Evolutionary conservation across 2,329 filamentous ascomycete genomes (phyloP).

Genomic region (Ophiocordyceps camponoti-saundersi): DNA sequence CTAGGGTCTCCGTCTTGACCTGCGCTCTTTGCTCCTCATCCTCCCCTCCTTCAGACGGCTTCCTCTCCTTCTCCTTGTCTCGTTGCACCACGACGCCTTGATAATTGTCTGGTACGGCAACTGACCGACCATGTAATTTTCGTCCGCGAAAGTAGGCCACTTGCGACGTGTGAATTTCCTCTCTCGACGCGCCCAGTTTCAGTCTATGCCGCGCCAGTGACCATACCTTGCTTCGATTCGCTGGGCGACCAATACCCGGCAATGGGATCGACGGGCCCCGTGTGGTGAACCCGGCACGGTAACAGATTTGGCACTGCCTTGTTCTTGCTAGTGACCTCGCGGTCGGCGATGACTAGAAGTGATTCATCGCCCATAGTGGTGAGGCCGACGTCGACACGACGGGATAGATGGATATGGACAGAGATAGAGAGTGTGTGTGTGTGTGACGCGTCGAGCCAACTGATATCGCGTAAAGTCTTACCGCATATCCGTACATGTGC

Average conservation of each 20-base stretch:
- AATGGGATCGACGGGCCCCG: constrained; percentile 49
- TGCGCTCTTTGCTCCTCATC: constrained; percentile 16
- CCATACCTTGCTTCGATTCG: constrained; percentile 21
- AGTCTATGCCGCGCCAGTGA: neutral
- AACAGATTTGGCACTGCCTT: constrained; percentile 52
- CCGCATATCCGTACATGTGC: neutral
- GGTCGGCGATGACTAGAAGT: constrained; percentile 22
- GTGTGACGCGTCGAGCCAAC: too few relatives aligned
- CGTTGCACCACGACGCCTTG: constrained; percentile 39
- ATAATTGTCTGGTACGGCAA: constrained; percentile 57
- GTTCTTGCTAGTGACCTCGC: constrained; percentile 2
- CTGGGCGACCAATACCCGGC: constrained; percentile 49
- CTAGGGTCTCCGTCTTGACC: constrained; percentile 37
- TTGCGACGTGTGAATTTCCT: constrained; percentile 10
- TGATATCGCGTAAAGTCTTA: too few relatives aligned
- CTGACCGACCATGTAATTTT: constrained; percentile 50
- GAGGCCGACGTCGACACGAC: too few relatives aligned
- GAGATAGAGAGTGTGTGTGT: too few relatives aligned
- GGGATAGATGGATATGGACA: too few relatives aligned
- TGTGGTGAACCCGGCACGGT: constrained; percentile 65
- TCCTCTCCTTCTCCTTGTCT: constrained; percentile 15
- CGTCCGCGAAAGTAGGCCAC: constrained; percentile 63
- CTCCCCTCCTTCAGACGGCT: constrained; percentile 2
- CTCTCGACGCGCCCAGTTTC: too few relatives aligned
- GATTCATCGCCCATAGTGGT: constrained; percentile 22